Evolutionary conservation across 371 early-diverging fungal species (phyloP).

Genomic region (Syncephalastrum sp.): DNA sequence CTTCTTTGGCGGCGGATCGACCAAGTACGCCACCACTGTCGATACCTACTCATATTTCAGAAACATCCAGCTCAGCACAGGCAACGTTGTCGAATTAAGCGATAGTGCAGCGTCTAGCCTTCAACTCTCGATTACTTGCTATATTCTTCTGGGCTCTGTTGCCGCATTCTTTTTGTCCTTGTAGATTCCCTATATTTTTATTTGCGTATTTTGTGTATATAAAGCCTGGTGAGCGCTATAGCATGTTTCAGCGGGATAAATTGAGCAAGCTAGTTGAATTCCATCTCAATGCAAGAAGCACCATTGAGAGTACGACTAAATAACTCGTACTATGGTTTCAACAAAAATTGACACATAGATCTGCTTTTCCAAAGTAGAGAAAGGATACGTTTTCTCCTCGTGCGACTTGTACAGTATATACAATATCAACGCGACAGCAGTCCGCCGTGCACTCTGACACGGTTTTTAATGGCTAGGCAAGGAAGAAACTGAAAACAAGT

Average conservation of each 20-base stretch:
- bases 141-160: constrained; percentile 9
- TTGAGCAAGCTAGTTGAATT: neutral
- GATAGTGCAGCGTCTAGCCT: constrained; percentile 12
- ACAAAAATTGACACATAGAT: too few relatives aligned
- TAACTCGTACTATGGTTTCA: too few relatives aligned
- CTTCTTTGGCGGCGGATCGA: constrained; percentile 52
- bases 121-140: constrained; percentile 4
- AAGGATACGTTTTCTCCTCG: too few relatives aligned
- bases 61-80: constrained; percentile 44
- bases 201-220: neutral
- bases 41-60: constrained; percentile 44
- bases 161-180: constrained; percentile 11
- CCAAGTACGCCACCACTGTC: constrained; percentile 38
- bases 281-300: neutral
- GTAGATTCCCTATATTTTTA: constrained; percentile 7
- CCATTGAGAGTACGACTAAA: too few relatives aligned
- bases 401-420: too few relatives aligned
- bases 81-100: constrained; percentile 24
- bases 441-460: too few relatives aligned
- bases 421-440: too few relatives aligned
- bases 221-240: neutral
- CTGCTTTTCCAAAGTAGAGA: too few relatives aligned
- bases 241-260: neutral
- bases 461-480: too few relatives aligned
- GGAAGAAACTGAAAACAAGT: neutral